Evolutionary conservation across 2,329 filamentous ascomycete species (phyloP).

Genomic region (Talaromyces sp.): DNA sequence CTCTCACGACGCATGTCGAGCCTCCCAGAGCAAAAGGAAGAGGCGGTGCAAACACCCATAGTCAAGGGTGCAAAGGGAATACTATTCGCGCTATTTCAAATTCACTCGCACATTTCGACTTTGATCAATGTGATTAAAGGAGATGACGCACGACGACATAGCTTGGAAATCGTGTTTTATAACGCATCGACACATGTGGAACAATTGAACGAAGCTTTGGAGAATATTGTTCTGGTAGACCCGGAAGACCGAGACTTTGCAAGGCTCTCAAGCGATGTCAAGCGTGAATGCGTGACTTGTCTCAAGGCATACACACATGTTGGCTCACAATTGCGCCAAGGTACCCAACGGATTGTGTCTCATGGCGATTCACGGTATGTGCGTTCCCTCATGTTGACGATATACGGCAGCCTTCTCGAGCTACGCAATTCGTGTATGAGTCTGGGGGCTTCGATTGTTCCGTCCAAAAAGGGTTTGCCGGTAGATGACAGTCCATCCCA

Average conservation of each 20-base stretch:
- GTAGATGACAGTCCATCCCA: conserved; percentile 22
- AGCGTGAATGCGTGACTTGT: conserved; percentile 44
- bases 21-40: conserved; percentile 51
- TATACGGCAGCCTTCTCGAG: conserved; percentile 55
- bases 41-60: conserved; percentile 42
- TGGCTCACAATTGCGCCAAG: conserved; percentile 44
- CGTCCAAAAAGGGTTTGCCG: conserved; percentile 20
- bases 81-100: conserved; percentile 50
- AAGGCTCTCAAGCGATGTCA: conserved; percentile 35
- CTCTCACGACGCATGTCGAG: conserved; percentile 51
- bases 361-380: conserved; percentile 53
- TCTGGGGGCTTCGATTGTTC: conserved; percentile 40
- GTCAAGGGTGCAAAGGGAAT: conserved; percentile 53
- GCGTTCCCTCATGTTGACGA: conserved; percentile 53
- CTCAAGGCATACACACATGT: conserved; percentile 47
- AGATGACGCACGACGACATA: conserved; percentile 43
- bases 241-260: conserved; percentile 47
- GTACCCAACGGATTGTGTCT: conserved; percentile 47
- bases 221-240: conserved; percentile 44
- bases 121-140: conserved; percentile 44
- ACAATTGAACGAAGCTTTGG: conserved; percentile 51
- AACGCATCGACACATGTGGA: conserved; percentile 53
- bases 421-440: conserved; percentile 54
- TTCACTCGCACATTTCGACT: conserved; percentile 43
- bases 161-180: conserved; percentile 52